These are phyloP conservation scores for Nymphaea thermarum DNA, from an alignment of 164 flowering plant species.

Conservation along the genomic window DNA sequence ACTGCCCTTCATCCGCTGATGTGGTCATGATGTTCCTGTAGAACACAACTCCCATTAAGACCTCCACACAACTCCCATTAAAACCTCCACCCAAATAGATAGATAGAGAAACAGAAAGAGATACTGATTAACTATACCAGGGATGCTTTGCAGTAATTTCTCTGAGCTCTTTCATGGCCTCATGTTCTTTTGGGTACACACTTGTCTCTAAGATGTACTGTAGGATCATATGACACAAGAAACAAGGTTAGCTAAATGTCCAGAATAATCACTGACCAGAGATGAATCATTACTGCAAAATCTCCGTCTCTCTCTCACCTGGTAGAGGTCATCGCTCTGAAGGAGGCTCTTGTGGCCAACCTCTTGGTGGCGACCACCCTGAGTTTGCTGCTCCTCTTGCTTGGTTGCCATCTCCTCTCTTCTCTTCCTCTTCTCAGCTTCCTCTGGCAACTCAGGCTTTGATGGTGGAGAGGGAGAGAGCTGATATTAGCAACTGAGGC, in stretches of 20 bases:
- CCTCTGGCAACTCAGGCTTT: too few species aligned
- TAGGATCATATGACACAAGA: background rate
- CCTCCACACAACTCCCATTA: too few species aligned
- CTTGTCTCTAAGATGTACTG: constrained; percentile 68
- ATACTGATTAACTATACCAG: constrained; percentile 21
- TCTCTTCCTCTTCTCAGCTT: background rate
- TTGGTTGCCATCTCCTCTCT: constrained; percentile 11
- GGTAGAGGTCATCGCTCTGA: constrained; percentile 81
- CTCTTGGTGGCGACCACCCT: constrained; percentile 48
- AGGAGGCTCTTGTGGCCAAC: constrained; percentile 93
- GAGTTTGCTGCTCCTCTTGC: constrained; percentile 7
- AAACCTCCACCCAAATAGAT: too few species aligned
- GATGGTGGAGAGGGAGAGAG: too few species aligned
- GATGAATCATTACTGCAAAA: background rate
- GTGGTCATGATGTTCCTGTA: constrained; percentile 60
- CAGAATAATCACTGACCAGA: background rate
- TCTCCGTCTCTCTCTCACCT: constrained; percentile 22
- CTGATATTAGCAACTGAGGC: too few species aligned
- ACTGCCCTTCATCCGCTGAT: constrained; percentile 69
- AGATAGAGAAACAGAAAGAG: too few species aligned
- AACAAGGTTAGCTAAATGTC: background rate
- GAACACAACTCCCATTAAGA: too few species aligned
- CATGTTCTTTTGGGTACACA: constrained; percentile 61
- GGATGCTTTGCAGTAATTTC: constrained; percentile 65
- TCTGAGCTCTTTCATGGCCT: constrained; percentile 52